Evolutionary conservation across 768 basidiomycete genomes (phyloP).

Genomic region (Agrocybe praecox): DNA sequence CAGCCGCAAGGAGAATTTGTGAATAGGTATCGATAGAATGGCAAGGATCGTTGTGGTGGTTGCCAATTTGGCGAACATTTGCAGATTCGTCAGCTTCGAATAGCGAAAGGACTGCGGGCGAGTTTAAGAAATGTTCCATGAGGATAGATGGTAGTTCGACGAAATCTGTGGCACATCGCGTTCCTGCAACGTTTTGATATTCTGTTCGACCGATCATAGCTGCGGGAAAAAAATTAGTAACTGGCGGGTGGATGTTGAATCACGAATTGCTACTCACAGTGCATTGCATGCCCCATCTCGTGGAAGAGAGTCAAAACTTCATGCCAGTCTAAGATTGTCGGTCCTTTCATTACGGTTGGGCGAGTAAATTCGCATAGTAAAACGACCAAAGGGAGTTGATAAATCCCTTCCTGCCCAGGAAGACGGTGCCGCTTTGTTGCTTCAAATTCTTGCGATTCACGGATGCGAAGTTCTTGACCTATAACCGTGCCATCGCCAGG

Average conservation of each 20-base stretch:
- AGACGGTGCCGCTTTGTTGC: slow-evolving; percentile 59
- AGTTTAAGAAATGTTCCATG: slow-evolving; percentile 97
- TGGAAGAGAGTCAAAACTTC: slow-evolving; percentile 95
- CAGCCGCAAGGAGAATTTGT: slow-evolving; percentile 84
- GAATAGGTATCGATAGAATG: slow-evolving; percentile 86
- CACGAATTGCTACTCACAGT: slow-evolving; percentile 70
- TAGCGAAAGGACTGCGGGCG: slow-evolving; percentile 79
- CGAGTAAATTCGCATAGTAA: slow-evolving; percentile 84
- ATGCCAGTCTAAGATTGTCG: slow-evolving; percentile 85
- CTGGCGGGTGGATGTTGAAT: neutral
- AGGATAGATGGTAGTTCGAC: slow-evolving; percentile 97
- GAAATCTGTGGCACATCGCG: slow-evolving; percentile 97
- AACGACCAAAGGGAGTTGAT: slow-evolving; percentile 91
- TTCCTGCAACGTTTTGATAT: slow-evolving; percentile 97
- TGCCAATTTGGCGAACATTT: slow-evolving; percentile 49
- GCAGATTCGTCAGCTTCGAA: slow-evolving; percentile 61
- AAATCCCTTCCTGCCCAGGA: slow-evolving; percentile 66
- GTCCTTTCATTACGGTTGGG: slow-evolving; percentile 59
- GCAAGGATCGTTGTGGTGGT: slow-evolving; percentile 76
- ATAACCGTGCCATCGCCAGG: slow-evolving; percentile 54
- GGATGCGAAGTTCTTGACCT: slow-evolving; percentile 42
- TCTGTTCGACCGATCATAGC: slow-evolving; percentile 98
- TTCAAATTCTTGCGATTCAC: slow-evolving; percentile 64
- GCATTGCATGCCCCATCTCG: slow-evolving; percentile 99
- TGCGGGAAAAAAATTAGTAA: slow-evolving; percentile 28